These are phyloP conservation scores for Brasenia schreberi DNA, from an alignment of 164 flowering plant genomes.

Conservation along the genomic window DNA sequence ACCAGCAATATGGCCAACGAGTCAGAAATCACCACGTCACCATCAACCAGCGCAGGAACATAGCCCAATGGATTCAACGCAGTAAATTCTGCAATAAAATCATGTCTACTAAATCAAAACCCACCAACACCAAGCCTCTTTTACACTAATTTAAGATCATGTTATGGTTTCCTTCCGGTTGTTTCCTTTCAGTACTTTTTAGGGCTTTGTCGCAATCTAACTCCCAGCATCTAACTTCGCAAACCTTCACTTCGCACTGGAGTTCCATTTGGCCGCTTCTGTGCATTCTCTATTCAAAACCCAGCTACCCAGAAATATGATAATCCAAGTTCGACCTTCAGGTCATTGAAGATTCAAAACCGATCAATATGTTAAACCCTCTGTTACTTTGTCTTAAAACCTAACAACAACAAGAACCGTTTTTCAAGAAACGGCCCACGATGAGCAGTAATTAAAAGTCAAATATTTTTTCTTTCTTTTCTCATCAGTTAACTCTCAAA, in stretches of 20 bases:
- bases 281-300: too few species aligned
- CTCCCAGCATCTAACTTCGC: neutral
- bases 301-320: neutral
- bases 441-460: neutral
- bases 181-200: too few species aligned
- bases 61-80: constrained; percentile 65
- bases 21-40: constrained; percentile 49
- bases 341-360: neutral
- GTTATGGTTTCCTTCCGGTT: too few species aligned
- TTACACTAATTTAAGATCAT: neutral
- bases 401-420: neutral
- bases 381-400: neutral
- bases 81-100: constrained; percentile 32
- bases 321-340: neutral
- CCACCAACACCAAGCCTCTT: neutral
- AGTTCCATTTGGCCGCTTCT: neutral
- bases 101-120: too few species aligned
- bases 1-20: constrained; percentile 85
- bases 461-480: too few species aligned
- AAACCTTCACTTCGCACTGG: neutral
- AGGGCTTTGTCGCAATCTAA: neutral
- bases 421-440: too few species aligned
- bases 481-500: neutral
- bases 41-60: constrained; percentile 78
- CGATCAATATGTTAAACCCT: neutral